Conservation (phyloP, 1,284 basidiomycete species). For the Naganishia sp. region DNA sequence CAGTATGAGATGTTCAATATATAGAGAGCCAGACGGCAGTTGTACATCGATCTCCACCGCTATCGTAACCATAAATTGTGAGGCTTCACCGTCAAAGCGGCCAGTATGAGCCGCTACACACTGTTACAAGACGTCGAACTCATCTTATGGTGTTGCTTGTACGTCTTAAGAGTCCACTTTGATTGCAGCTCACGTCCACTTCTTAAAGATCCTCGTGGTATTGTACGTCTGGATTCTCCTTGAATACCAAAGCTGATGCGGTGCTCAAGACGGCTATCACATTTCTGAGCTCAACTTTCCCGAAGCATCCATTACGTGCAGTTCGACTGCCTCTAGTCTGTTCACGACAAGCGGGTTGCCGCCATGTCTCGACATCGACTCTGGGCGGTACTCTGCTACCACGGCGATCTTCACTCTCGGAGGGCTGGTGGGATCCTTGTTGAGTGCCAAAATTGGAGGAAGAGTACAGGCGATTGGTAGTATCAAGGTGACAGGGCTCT, state of each 20-base stretch:
- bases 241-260: neutral
- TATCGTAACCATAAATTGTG: too few relatives aligned
- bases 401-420: slow-evolving; percentile 87
- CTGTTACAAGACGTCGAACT: slow-evolving; percentile 18
- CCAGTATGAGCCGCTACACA: slow-evolving; percentile 8
- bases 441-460: slow-evolving; percentile 67
- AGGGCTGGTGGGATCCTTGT: slow-evolving; percentile 74
- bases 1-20: too few relatives aligned
- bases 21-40: too few relatives aligned
- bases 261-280: slow-evolving; percentile 59
- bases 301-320: slow-evolving; percentile 72
- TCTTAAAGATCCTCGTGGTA: slow-evolving; percentile 51
- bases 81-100: too few relatives aligned
- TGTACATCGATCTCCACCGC: too few relatives aligned
- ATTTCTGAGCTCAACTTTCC: slow-evolving; percentile 86
- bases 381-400: slow-evolving; percentile 71
- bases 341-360: slow-evolving; percentile 57
- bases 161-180: slow-evolving; percentile 12
- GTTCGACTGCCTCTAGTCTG: slow-evolving; percentile 41
- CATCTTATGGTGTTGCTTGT: slow-evolving; percentile 42
- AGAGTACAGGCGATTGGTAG: slow-evolving; percentile 17
- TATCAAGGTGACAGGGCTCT: slow-evolving; percentile 59
- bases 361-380: slow-evolving; percentile 72
- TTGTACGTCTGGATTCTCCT: slow-evolving; percentile 39
- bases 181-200: too few relatives aligned